phyloP scores from a whole-genome alignment of 257 asterid genomes.

The Capsicum chinense region DNA sequence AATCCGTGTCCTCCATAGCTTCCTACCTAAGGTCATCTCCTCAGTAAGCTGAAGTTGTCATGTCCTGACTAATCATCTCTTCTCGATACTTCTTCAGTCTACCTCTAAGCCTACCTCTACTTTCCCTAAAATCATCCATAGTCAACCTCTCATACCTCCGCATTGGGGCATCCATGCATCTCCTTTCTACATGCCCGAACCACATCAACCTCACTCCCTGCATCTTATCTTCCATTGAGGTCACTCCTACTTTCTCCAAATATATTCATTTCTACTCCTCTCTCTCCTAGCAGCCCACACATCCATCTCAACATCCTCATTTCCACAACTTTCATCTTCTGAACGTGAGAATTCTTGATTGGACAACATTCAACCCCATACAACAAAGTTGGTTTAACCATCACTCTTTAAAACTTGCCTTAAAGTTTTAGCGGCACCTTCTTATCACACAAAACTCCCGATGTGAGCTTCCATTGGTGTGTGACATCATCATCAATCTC shows the following conservation, averaged over 20 bases:
- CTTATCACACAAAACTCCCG: not conserved
- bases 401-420: not conserved
- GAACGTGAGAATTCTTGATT: not conserved
- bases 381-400: not conserved
- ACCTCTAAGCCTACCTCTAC: not conserved
- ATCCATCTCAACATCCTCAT: not conserved
- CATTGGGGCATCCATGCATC: not conserved
- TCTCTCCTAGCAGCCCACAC: not conserved
- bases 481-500: conserved; percentile 14
- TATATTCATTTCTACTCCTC: not conserved
- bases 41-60: not conserved
- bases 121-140: not conserved
- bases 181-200: not conserved
- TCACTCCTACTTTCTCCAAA: not conserved
- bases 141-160: not conserved
- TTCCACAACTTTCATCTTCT: not conserved
- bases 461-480: not conserved
- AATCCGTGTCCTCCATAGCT: not conserved
- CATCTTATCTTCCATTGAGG: not conserved
- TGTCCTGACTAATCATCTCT: not conserved
- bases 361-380: not conserved
- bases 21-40: not conserved
- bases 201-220: not conserved
- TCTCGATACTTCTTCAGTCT: not conserved
- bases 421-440: not conserved